Evolutionary conservation across 371 early-diverging fungal genomes (phyloP).

Genomic region (Dinochytrium kinnereticum): DNA sequence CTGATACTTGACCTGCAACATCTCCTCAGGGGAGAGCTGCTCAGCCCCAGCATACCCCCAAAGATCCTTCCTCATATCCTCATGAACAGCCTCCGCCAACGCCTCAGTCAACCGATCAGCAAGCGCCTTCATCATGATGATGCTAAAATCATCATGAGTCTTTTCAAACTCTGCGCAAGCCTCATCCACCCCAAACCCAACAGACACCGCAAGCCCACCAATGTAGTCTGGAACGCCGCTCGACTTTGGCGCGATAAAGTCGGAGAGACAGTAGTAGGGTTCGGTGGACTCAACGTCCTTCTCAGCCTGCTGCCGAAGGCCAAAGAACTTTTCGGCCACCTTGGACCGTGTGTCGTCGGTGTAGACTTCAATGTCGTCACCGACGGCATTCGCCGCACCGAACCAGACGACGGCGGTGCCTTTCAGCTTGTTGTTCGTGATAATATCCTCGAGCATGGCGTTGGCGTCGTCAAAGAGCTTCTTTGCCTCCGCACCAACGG

Average conservation of each 20-base stretch:
- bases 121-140: constrained; percentile 91
- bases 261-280: constrained; percentile 85
- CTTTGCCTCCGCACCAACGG: constrained; percentile 88
- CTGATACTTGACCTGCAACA: constrained; percentile 87
- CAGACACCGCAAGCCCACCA: constrained; percentile 89
- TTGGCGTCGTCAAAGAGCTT: constrained; percentile 85
- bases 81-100: constrained; percentile 86
- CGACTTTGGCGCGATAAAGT: constrained; percentile 84
- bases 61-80: constrained; percentile 77
- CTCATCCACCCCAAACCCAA: constrained; percentile 88
- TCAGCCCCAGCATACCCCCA: constrained; percentile 90
- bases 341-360: constrained; percentile 68
- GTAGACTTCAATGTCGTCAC: constrained; percentile 80
- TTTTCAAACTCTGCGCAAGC: constrained; percentile 71
- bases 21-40: constrained; percentile 70
- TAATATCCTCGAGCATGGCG: constrained; percentile 76
- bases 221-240: constrained; percentile 80
- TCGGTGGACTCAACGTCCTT: constrained; percentile 75
- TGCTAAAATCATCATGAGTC: constrained; percentile 84
- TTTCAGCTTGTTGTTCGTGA: constrained; percentile 67
- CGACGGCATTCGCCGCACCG: constrained; percentile 85
- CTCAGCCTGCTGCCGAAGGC: constrained; percentile 76
- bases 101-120: constrained; percentile 94
- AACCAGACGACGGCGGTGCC: constrained; percentile 84
- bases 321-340: constrained; percentile 74